Conservation (phyloP, 352 stramenopile species). For the Phytopythium mirpurense region DNA sequence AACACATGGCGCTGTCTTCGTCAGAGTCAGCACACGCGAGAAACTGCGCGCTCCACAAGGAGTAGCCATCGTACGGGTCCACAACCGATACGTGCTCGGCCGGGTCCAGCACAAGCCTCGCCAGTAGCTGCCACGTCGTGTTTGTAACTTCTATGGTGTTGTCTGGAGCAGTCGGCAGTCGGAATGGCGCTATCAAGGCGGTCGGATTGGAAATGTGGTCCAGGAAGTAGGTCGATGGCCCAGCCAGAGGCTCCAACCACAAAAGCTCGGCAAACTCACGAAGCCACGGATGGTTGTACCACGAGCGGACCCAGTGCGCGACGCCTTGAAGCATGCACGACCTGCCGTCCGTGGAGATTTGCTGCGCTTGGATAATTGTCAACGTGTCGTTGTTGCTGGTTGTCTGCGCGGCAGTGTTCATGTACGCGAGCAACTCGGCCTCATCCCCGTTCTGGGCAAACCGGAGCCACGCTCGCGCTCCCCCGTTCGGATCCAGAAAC, state of each 20-base stretch:
- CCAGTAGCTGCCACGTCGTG: slow-evolving; percentile 9
- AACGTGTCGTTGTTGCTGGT: slow-evolving; percentile 10
- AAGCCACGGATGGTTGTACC: slow-evolving; percentile 39
- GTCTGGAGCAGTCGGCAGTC: slow-evolving; percentile 1
- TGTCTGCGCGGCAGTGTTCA: slow-evolving; percentile 7
- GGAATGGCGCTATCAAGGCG: slow-evolving; percentile 16
- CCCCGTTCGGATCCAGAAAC: slow-evolving; percentile 29
- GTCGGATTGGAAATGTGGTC: slow-evolving; percentile 10
- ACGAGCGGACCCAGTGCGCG: slow-evolving; percentile 49
- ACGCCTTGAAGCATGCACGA: slow-evolving; percentile 36
- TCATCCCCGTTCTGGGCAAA: background rate
- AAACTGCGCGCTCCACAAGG: slow-evolving; percentile 35
- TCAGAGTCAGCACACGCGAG: slow-evolving; percentile 30
- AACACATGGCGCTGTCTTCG: slow-evolving; percentile 18
- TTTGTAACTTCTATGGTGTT: background rate
- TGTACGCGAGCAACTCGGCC: slow-evolving; percentile 22
- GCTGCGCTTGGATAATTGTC: slow-evolving; percentile 11
- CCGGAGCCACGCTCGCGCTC: background rate
- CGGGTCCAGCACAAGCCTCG: slow-evolving; percentile 22
- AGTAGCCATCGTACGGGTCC: slow-evolving; percentile 27
- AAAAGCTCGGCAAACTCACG: slow-evolving; percentile 45
- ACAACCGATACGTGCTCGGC: slow-evolving; percentile 24
- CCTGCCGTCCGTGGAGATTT: slow-evolving; percentile 12
- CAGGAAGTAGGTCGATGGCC: slow-evolving; percentile 5
- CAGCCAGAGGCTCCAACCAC: slow-evolving; percentile 22